Evolutionary conservation across 495 filamentous ascomycete species (phyloP).

Genomic region (Friedmanniomyces endolithicus): DNA sequence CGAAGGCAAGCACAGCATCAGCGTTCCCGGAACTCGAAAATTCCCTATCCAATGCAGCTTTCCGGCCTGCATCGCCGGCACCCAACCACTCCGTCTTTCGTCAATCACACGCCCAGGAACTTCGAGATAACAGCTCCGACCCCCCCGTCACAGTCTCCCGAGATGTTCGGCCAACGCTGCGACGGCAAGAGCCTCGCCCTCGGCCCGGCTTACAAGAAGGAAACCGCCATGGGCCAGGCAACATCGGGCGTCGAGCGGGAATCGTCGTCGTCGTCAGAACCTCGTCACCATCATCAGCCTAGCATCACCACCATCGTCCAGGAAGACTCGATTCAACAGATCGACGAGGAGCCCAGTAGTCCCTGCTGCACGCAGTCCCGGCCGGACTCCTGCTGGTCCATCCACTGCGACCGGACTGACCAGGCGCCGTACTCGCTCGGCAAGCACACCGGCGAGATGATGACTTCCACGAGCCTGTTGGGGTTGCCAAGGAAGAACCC

Average conservation of each 20-base stretch:
- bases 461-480: constrained; percentile 5
- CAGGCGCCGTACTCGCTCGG: constrained; percentile 11
- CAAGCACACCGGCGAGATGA: constrained; percentile 3
- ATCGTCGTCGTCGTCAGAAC: too few relatives aligned
- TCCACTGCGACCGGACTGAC: constrained; percentile 14
- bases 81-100: constrained; percentile 7
- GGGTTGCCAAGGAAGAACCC: neutral
- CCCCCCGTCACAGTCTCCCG: constrained; percentile 5
- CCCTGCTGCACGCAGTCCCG: neutral
- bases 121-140: constrained; percentile 9
- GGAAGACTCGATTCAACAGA: constrained; percentile 11
- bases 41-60: constrained; percentile 17
- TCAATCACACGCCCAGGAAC: constrained; percentile 9
- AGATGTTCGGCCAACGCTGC: constrained; percentile 2
- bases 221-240: constrained; percentile 14
- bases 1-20: constrained; percentile 14
- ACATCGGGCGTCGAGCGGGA: constrained; percentile 10
- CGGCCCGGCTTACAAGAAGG: constrained; percentile 6
- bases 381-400: constrained; percentile 11
- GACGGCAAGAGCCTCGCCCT: neutral
- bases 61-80: constrained; percentile 9
- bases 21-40: constrained; percentile 2
- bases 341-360: constrained; percentile 3
- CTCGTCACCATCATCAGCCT: neutral
- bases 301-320: constrained; percentile 9